Percentiles rank a stretch among this genome's conserved stretches.
phyloP scores from a whole-genome alignment of 2,329 filamentous ascomycete genomes.

The Stagonosporopsis vannaccii region DNA sequence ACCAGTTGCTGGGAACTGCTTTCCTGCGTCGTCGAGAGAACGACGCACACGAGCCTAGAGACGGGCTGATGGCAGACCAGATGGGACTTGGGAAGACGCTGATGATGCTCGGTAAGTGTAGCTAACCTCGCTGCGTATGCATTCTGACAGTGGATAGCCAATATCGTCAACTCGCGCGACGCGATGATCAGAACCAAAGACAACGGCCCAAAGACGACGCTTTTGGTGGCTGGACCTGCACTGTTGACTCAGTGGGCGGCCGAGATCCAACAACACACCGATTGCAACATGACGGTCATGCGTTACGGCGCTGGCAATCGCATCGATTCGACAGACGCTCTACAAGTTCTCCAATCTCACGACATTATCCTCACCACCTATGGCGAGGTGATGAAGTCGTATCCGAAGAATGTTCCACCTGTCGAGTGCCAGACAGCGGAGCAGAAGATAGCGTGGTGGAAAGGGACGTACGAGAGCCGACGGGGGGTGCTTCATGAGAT shows the following conservation, averaged over 20 bases:
- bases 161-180: slow-evolving; percentile 52
- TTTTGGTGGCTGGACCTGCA: slow-evolving; percentile 53
- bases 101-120: slow-evolving; percentile 44
- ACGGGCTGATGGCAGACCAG: slow-evolving; percentile 53
- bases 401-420: slow-evolving; percentile 52
- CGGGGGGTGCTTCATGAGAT: slow-evolving; percentile 46
- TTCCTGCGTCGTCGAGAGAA: slow-evolving; percentile 65
- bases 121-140: not conserved
- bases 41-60: slow-evolving; percentile 42
- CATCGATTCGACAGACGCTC: slow-evolving; percentile 27
- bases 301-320: slow-evolving; percentile 35
- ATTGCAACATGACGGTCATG: slow-evolving; percentile 31
- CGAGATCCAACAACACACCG: slow-evolving; percentile 43
- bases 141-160: slow-evolving; percentile 39
- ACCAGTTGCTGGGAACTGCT: slow-evolving; percentile 60
- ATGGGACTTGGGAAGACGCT: slow-evolving; percentile 55
- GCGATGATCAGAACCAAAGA: slow-evolving; percentile 17
- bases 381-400: slow-evolving; percentile 50
- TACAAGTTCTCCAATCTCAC: slow-evolving; percentile 24
- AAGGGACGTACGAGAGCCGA: slow-evolving; percentile 33
- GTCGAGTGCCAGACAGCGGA: slow-evolving; percentile 46
- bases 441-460: slow-evolving; percentile 52
- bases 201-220: slow-evolving; percentile 42
- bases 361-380: slow-evolving; percentile 55
- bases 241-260: slow-evolving; percentile 52